Base-by-base conservation (phyloP, 768 basidiomycete species). In the Pleurotus tuber-regium region DNA sequence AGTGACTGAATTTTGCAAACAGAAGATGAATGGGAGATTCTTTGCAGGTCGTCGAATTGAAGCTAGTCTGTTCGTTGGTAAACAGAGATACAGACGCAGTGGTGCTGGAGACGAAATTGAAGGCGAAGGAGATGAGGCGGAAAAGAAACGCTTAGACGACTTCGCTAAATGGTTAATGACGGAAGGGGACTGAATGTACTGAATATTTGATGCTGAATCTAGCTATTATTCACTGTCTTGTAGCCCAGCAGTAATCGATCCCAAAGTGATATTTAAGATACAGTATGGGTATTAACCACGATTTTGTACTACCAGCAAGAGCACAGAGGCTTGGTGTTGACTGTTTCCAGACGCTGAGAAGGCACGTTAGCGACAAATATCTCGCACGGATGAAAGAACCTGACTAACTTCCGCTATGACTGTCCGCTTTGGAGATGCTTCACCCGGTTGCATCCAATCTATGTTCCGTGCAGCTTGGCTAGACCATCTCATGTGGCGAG, bases 1-100 rank as follows among this genome's bases (percentile, higher is more conserved):
- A 29, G 53, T 11, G 29, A 26, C 25, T 30, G 35, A 41, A 51
- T 47, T 3, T 39, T n/a, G n/a, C 25, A 36, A 42, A 19, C 57
- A 95, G 89, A 96, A 87, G 85, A 98, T 98, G 93, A 82, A 95
- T 58, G 91, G 91, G 6, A 78, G 95, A 33, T 97, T 83, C 68
- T 98, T 98, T 62, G 87, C 84, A 23, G 92, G 92, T 10, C 79
- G 91, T 38, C 78, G 80, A 38, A 75, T 99, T 43, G 83, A 89
- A 62, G 97, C 96, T 1, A 80, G 80, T 2, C 72, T 97, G 11
- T 95, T 84, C 65, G 76, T 79, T 23, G 95, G 94, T 43, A 86
- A 83, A 65, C 86, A 94, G 63, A 74, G 84, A 35, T 98, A 89
- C 75, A 80, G 75, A 56, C 86, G 88, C 49, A 87, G 82, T 54